These are phyloP conservation scores for Helminthosporium solani DNA, from an alignment of 2,329 filamentous ascomycete genomes.

Conservation along the genomic window DNA sequence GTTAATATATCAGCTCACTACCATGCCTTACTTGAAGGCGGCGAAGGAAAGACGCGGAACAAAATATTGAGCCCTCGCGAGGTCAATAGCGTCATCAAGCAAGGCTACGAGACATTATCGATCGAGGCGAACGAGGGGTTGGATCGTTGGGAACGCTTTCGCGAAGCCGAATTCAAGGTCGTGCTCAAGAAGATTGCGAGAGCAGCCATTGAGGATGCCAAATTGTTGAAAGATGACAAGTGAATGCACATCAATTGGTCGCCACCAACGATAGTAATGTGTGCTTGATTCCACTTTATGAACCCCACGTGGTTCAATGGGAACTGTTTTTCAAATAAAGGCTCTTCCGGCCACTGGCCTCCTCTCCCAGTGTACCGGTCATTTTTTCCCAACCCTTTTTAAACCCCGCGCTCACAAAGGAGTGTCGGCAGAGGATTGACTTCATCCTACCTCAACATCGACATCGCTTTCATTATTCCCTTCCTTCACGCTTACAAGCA, in stretches of 20 bases:
- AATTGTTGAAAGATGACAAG: conserved; percentile 44
- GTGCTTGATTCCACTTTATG: not conserved
- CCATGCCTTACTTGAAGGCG: conserved; percentile 71
- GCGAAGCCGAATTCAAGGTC: conserved; percentile 81
- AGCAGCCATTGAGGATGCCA: conserved; percentile 71
- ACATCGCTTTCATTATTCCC: too few relatives aligned
- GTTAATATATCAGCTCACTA: conserved; percentile 85
- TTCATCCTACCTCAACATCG: too few relatives aligned
- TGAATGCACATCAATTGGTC: not conserved
- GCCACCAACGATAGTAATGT: too few relatives aligned
- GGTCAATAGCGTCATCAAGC: conserved; percentile 88
- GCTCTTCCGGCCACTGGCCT: not conserved
- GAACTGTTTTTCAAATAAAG: not conserved
- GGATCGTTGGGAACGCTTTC: conserved; percentile 80
- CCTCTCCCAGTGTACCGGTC: not conserved
- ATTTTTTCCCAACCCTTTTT: too few relatives aligned
- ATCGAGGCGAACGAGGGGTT: conserved; percentile 86
- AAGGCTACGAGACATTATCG: conserved; percentile 91
- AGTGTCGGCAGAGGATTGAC: too few relatives aligned
- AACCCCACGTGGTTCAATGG: not conserved
- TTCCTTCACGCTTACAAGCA: too few relatives aligned
- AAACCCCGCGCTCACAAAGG: too few relatives aligned
- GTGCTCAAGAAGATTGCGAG: conserved; percentile 86
- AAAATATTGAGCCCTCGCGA: conserved; percentile 78
- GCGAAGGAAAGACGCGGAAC: conserved; percentile 52